Conservation (phyloP, 208 protist species). For the Balamuthia mandrillaris region DNA sequence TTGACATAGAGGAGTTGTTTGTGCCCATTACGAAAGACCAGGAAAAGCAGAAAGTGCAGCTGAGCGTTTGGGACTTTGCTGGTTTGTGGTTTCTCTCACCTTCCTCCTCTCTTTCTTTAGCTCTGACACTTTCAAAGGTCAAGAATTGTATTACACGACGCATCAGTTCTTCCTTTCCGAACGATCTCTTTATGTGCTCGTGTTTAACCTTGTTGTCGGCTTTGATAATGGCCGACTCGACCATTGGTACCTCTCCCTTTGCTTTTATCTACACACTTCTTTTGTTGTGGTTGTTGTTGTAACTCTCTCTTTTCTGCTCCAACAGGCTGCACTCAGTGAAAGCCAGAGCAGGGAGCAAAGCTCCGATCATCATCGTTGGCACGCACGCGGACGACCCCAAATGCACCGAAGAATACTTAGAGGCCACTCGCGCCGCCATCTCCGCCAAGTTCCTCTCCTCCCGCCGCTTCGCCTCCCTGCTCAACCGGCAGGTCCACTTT, state of each 20-base stretch:
- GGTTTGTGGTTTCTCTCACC: too few relatives aligned
- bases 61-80: conserved; percentile 22
- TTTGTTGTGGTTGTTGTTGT: not conserved
- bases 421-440: not conserved
- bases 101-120: not conserved
- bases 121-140: not conserved
- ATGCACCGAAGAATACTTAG: not conserved
- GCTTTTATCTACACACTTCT: not conserved
- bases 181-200: conserved; percentile 48
- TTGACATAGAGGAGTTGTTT: conserved; percentile 26
- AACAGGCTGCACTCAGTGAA: conserved; percentile 41
- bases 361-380: conserved; percentile 55
- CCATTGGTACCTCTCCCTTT: conserved; percentile 33
- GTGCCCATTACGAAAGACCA: not conserved
- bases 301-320: not conserved
- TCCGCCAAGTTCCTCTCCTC: not conserved
- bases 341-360: conserved; percentile 14
- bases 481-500: not conserved
- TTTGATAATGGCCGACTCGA: not conserved
- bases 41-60: not conserved
- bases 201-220: conserved; percentile 39
- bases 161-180: conserved; percentile 60
- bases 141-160: conserved; percentile 49
- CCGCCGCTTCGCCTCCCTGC: not conserved
- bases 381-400: conserved; percentile 48